Evolutionary conservation across 2,329 filamentous ascomycete genomes (phyloP), one percentile per base, ranked within the genome.

Genomic region (Dothistroma pini): DNA sequence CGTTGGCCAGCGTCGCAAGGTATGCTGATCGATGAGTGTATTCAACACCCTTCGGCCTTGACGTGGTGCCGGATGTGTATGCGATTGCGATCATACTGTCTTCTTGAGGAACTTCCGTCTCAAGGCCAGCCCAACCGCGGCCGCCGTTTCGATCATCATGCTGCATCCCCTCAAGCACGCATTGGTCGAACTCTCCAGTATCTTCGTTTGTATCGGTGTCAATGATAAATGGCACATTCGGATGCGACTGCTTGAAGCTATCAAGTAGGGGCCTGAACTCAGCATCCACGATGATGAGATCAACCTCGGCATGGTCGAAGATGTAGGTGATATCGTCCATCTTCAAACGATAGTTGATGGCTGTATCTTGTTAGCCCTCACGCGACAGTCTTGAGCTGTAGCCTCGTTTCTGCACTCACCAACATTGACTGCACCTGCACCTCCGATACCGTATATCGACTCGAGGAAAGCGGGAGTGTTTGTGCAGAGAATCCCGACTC

Each of bases 391-490:
- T 11, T 54, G 29, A 11, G 14, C 19, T 22, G 19, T 22, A 38
- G 52, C 19, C 47, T 21, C 16, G 16, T 52, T 21, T 54, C 7
- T 19, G 38, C 44, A 62, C 78, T 62, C 72, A 81, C 81, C 82
- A 57, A 96, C 89, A 63, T 92, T 86, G 25, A 96, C 84, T 8
- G 83, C 90, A 1, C 91, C 91, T 0, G 90, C 90, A 0, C 90
- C 93, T 0, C 87, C 88, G 68, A 97, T 89, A 1, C 90, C 95
- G 72, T 91, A 99, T 63, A 96, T 90, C 7, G 87, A 85, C 77
- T 97, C 93, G 31, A 99, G 81, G 70, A 97, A 97, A 0, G 93
- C 93, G 0, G 95, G 95, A 0, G 95, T 99, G 74, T 99, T 99
- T 2, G 95, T 90, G 9, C 87, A 88, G 11, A 99, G 81, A 53